Evolutionary conservation across 1,284 basidiomycete genomes (phyloP), one percentile per base, ranked within the genome.

Genomic region (Earliella scabrosa): DNA sequence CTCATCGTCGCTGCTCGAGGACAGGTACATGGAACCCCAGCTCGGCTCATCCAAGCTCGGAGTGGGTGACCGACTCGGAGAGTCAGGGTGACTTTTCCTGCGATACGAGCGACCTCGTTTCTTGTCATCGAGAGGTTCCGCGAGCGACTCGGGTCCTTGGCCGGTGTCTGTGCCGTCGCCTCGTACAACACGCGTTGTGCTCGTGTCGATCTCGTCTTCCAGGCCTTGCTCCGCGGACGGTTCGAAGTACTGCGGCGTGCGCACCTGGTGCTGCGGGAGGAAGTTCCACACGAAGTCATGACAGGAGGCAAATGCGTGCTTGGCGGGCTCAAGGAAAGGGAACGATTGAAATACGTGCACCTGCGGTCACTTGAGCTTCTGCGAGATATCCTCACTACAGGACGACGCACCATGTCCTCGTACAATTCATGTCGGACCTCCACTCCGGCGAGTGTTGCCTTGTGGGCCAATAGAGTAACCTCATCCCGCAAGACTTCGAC

Each of bases 401-500:
- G 5, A 4, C 7, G 69, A 84, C 92, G 70, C 76, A 95, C 92
- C 54, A 88, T 91, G 72, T 98, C 96, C 65, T 97, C 92, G 70
- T 95, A 98, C 38, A 96, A 77, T 72, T 99, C 96, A 70, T 97
- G 92, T 54, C 88, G 86, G 27, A 98, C 93, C 46, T 90, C 77
- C 24, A 98, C 95, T 7, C 96, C 96, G 0, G 92, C 88, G 20
- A 92, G 72, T 2, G 88, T 86, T 13, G 96, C 96, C 71, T 99
- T 99, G 77, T 97, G 93, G 1, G 96, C 95, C 18, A 98, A 75
- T n/a, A 98, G 79, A 5, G 91, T 92, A 43, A 92, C 90, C 71
- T 98, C 97, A 68, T 98, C 97, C 27, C 95, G 81, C 24, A 99
- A 77, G 1, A 97, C 93, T 71, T 99, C 97, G 1, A 93, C 90